Base-by-base conservation (phyloP, 805 yeast species). In the Saccharomycopsis sp. region DNA sequence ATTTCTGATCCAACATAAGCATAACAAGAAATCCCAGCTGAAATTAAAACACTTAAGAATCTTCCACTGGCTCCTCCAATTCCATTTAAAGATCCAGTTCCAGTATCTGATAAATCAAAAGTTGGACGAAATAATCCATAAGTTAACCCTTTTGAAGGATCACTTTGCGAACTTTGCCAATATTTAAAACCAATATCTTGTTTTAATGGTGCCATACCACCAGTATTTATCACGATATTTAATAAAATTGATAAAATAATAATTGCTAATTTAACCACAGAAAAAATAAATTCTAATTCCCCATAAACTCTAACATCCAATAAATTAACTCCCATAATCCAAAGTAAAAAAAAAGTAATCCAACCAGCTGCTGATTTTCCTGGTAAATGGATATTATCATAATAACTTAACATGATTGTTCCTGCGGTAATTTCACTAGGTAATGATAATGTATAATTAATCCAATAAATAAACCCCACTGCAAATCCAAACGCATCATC, bases 371-470 rank as follows among this genome's bases (percentile, higher is more conserved):
- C 67, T 9, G 69, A 59, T 15, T 58, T 61, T 5, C 67, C 64
- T 1, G 78, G 70, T 8, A 76, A 62, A n/a, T 71, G 52, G 32
- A 81, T 59, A 31, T 64, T 54, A 1, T 75, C 69, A 53, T 76
- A 86, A 52, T 76, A 85, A 34, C 81, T 70, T 33, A 85, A 59
- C 76, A 84, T 72, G 23, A 85, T 76, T 0, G 85, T 74, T 15
- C 84, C 80, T 0, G 94, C 94, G 10, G 85, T 80, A 3, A 85
- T 69, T 52, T 84, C 94, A 0, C 88, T 74, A 0, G 94, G 87
- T 45, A 83, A 61, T 0, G 86, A 85, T 36, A 81, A 60, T 13
- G 80, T 68, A 54, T 79, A 82, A 41, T 84, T 74, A 14, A 79
- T 54, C 74, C 85, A 83, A 55, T 85, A 85, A 23, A 75, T 64